These are phyloP conservation scores for Sanghuangporus weigelae DNA, from an alignment of 1,284 basidiomycete genomes.

Conservation along the genomic window DNA sequence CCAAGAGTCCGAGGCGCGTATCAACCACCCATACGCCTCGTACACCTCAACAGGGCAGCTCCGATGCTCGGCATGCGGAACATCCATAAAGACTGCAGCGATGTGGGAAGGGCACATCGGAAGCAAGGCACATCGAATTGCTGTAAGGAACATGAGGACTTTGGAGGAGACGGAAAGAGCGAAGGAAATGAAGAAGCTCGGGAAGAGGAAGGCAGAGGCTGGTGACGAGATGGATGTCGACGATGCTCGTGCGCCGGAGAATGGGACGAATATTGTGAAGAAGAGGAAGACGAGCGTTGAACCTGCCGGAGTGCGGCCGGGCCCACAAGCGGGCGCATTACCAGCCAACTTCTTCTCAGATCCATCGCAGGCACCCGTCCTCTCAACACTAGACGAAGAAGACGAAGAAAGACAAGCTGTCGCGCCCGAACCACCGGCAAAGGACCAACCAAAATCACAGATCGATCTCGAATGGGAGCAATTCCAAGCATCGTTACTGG, in stretches of 20 bases:
- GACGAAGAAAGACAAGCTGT: constrained; percentile 35
- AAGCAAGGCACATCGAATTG: constrained; percentile 68
- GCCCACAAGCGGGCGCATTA: constrained; percentile 6
- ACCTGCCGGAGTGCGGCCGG: constrained; percentile 10
- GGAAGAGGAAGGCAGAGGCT: constrained; percentile 41
- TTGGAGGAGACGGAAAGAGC: constrained; percentile 29
- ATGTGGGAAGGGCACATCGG: constrained; percentile 86
- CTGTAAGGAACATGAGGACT: constrained; percentile 49
- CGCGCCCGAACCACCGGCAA: constrained; percentile 18
- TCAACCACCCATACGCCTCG: constrained; percentile 66
- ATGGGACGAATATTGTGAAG: constrained; percentile 15
- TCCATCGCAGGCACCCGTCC: constrained; percentile 47
- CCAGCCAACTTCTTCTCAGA: constrained; percentile 80
- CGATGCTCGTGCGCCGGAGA: constrained; percentile 8
- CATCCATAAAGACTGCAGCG: constrained; percentile 61
- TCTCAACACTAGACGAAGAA: constrained; percentile 32
- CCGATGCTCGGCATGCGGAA: constrained; percentile 61
- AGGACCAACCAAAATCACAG: constrained; percentile 15
- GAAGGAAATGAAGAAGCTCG: constrained; percentile 23
- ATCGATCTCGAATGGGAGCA: constrained; percentile 34
- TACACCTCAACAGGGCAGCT: constrained; percentile 63
- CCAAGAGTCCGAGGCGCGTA: constrained; percentile 61
- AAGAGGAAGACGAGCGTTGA: constrained; percentile 14
- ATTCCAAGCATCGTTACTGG: constrained; percentile 59
- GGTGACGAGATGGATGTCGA: constrained; percentile 19